Base-by-base conservation (phyloP, 305 asterid genomes). In the Stenogyne calaminthoides region DNA sequence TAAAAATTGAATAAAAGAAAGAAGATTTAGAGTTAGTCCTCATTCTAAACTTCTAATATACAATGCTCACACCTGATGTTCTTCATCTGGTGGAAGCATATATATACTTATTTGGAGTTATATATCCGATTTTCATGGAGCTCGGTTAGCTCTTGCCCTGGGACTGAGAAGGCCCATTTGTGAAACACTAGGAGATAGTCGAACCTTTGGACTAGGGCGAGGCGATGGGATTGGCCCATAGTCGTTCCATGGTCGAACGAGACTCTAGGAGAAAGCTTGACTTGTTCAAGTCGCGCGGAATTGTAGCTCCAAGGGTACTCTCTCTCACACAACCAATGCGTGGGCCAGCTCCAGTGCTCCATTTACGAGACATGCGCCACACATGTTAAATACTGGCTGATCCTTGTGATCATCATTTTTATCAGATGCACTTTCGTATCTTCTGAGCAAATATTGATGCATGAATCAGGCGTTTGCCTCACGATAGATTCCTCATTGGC, bases 181-280 rank as follows among this genome's bases (percentile, higher is more conserved):
- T 5, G 97, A 74, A 40, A 92, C 83, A 74, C 91, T 78, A 1
- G 98, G 98, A n/a, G 98, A 92, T 5, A 90, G 78, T 4, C 78
- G 94, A 69, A 90, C 44, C 77, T 84, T 92, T 0, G 97, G 98
- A 71, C 98, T 90, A 0, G 98, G 98, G 10, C 98, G 81, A 6
- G 98, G 97, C 0, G 98, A 92, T 12, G 98, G 98, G 77, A 92
- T 88, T 3, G 97, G 98, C 3, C 97, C 97, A 12, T 72, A 87
- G 79, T 58, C 80, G 70, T 61, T 52, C 65, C 67, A 25, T 25
- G 83, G 78, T 22, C 86, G 5, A 37, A 18, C 15, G 84, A 83
- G 77, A 84, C 55, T 27, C 95, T 84, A 11, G 98, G 98, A 3
- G 98, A 92, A 57, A 92, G 83, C 77, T 88, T 87, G 55, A 92